A percentile compares a stretch with the other conserved stretches of the same genome.
phyloP scores from a whole-genome alignment of 1,284 basidiomycete genomes.

The Malassezia psittaci region DNA sequence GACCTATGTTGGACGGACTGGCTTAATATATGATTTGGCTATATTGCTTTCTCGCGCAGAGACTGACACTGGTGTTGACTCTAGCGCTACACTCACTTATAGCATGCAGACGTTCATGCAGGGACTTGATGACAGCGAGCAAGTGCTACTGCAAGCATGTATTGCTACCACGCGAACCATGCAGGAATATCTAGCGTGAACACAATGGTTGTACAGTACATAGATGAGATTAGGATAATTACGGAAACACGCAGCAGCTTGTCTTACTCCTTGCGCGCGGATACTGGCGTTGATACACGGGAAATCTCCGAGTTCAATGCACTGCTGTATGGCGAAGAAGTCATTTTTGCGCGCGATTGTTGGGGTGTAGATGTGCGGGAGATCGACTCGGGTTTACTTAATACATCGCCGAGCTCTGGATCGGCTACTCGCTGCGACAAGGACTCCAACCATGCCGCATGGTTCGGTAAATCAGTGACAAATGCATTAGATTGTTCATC shows the following conservation, averaged over 20 bases:
- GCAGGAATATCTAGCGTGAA: constrained; percentile 11
- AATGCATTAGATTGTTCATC: neutral
- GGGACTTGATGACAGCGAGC: constrained; percentile 17
- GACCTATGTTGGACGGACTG: constrained; percentile 34
- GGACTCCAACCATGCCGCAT: neutral
- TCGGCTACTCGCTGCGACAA: neutral
- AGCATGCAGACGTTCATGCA: constrained; percentile 17
- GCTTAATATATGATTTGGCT: constrained; percentile 34
- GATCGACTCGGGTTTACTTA: neutral
- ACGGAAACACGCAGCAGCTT: neutral
- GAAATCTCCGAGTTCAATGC: neutral
- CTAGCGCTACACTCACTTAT: neutral
- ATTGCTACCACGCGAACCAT: constrained; percentile 10
- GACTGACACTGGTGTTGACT: neutral
- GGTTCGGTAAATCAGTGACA: constrained; percentile 12
- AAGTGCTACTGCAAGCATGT: constrained; percentile 6
- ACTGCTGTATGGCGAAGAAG: neutral
- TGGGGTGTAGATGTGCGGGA: constrained; percentile 3
- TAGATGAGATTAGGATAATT: neutral
- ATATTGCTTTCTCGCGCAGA: constrained; percentile 10
- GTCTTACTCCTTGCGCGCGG: neutral
- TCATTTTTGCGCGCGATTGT: neutral
- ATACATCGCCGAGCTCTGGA: neutral
- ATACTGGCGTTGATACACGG: constrained; percentile 11
- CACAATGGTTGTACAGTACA: constrained; percentile 3